phyloP scores from a whole-genome alignment of 441 rosid genomes.

The Gossypium schwendimanii region DNA sequence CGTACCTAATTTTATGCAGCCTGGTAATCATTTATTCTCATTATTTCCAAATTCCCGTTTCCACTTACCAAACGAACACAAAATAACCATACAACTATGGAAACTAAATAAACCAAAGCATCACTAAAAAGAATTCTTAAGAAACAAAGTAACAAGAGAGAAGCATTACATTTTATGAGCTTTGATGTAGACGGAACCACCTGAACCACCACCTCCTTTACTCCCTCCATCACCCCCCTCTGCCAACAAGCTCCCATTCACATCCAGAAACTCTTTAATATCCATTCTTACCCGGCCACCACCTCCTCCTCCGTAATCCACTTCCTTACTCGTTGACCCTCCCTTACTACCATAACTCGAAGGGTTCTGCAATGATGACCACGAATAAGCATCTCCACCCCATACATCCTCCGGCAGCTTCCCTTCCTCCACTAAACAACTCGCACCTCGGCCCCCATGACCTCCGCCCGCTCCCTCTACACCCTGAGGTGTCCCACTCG shows the following conservation, averaged over 20 bases:
- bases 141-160: slow-evolving; percentile 12
- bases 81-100: not conserved
- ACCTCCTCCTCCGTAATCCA: slow-evolving; percentile 85
- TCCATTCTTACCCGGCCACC: slow-evolving; percentile 68
- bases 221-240: slow-evolving; percentile 66
- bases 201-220: slow-evolving; percentile 98
- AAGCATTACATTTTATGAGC: slow-evolving; percentile 74
- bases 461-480: slow-evolving; percentile 90
- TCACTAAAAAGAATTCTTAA: not conserved
- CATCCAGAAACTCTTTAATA: slow-evolving; percentile 37
- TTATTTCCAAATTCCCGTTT: not conserved
- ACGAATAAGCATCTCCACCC: slow-evolving; percentile 97
- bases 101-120: slow-evolving; percentile 8
- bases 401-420: slow-evolving; percentile 89
- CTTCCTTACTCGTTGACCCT: slow-evolving; percentile 78
- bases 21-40: not conserved
- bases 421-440: slow-evolving; percentile 57
- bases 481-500: slow-evolving; percentile 89
- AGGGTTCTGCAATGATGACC: slow-evolving; percentile 72
- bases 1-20: not conserved
- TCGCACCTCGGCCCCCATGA: slow-evolving; percentile 92
- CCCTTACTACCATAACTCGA: slow-evolving; percentile 82
- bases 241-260: slow-evolving; percentile 72
- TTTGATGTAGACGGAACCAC: slow-evolving; percentile 68
- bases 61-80: not conserved